phyloP scores from a whole-genome alignment of 73 alveolate species.

The Diophrys sp. region DNA sequence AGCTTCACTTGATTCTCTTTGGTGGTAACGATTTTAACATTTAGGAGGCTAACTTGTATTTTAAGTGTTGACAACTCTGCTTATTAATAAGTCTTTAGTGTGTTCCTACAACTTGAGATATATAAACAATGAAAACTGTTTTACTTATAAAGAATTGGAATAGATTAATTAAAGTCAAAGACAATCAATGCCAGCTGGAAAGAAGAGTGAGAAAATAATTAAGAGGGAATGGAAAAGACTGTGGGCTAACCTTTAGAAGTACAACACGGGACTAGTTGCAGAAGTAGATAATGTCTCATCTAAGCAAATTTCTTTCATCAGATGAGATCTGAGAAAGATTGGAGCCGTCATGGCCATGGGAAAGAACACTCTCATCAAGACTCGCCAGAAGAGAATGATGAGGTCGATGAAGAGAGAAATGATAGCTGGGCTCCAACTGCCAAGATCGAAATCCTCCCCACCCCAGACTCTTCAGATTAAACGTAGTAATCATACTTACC shows the following conservation, averaged over 20 bases:
- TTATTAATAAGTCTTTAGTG: too few relatives aligned
- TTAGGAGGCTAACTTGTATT: too few relatives aligned
- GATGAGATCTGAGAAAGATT: slow-evolving; percentile 62
- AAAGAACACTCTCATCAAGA: slow-evolving; percentile 67
- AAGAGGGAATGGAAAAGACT: slow-evolving; percentile 62
- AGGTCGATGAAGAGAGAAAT: slow-evolving; percentile 62
- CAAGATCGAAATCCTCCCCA: slow-evolving; percentile 35
- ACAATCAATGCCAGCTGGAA: not conserved
- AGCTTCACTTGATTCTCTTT: too few relatives aligned
- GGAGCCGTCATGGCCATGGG: slow-evolving; percentile 77
- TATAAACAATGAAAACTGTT: too few relatives aligned
- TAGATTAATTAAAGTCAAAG: too few relatives aligned
- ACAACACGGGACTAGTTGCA: slow-evolving; percentile 43
- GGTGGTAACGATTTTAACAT: too few relatives aligned
- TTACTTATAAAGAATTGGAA: too few relatives aligned
- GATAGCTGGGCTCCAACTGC: slow-evolving; percentile 53
- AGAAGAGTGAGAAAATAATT: slow-evolving; percentile 50
- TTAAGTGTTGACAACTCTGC: too few relatives aligned
- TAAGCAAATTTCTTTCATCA: slow-evolving; percentile 53
- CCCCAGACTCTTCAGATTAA: slow-evolving; percentile 43
- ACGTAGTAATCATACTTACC: slow-evolving; percentile 89
- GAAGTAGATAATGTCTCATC: slow-evolving; percentile 57
- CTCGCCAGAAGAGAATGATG: slow-evolving; percentile 49
- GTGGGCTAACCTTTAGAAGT: slow-evolving; percentile 44
- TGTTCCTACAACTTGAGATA: too few relatives aligned